A percentile compares a stretch with the other conserved stretches of the same genome.
Conservation (phyloP, 768 basidiomycete species). For the Macrolepiota albuminosa region DNA sequence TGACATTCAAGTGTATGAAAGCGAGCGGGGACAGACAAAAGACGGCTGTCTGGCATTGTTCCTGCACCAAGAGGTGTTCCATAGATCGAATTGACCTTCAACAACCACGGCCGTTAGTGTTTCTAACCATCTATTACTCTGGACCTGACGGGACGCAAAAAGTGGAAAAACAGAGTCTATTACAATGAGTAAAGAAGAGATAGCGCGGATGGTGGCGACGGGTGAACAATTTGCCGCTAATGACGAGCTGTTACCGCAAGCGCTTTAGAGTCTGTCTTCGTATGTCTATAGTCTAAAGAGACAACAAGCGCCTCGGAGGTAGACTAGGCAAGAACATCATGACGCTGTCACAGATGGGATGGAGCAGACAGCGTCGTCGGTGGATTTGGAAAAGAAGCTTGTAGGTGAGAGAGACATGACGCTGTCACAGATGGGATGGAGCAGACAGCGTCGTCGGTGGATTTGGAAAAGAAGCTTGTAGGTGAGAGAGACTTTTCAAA, state of each 20-base stretch:
- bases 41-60: constrained; percentile 81
- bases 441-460: constrained; percentile 58
- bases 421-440: constrained; percentile 64
- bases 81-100: constrained; percentile 89
- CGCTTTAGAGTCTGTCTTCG: constrained; percentile 20
- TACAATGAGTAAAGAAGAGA: constrained; percentile 56
- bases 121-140: constrained; percentile 25
- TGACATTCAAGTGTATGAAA: constrained; percentile 87
- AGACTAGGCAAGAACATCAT: constrained; percentile 55
- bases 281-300: constrained; percentile 65
- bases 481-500: constrained; percentile 19
- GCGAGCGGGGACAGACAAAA: constrained; percentile 82
- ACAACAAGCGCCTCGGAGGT: constrained; percentile 66
- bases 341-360: constrained; percentile 61
- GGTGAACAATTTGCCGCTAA: constrained; percentile 40
- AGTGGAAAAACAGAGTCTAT: constrained; percentile 76
- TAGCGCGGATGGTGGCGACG: constrained; percentile 51
- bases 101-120: constrained; percentile 21
- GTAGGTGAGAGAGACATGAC: constrained; percentile 25
- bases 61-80: constrained; percentile 88
- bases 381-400: constrained; percentile 74
- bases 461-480: constrained; percentile 72
- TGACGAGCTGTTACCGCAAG: constrained; percentile 13
- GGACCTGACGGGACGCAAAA: not conserved
- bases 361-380: constrained; percentile 56